A percentile compares a stretch with the other conserved stretches of the same genome.
These are phyloP conservation scores for Martiniozyma asiatica DNA, from an alignment of 1,139 yeast species.

Conservation along the genomic window DNA sequence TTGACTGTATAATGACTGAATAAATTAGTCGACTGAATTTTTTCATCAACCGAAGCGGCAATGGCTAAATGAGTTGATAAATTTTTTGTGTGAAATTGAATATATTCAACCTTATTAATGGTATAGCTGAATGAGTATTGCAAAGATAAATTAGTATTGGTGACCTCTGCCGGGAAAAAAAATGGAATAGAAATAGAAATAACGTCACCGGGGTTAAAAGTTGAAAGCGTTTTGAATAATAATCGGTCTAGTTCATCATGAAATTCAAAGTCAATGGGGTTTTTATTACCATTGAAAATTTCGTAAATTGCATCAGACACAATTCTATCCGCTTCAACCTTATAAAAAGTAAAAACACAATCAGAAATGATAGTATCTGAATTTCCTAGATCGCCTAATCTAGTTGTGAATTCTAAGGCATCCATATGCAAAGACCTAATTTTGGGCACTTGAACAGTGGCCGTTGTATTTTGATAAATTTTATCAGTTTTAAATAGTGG, in stretches of 20 bases:
- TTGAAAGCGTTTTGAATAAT: constrained; percentile 7
- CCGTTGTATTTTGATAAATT: constrained; percentile 11
- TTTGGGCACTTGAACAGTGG: constrained; percentile 15
- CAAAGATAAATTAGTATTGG: constrained; percentile 12
- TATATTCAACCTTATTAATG: neutral
- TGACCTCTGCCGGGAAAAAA: constrained; percentile 23
- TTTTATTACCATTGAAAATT: constrained; percentile 6
- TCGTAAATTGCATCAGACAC: constrained; percentile 12
- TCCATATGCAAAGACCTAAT: constrained; percentile 17
- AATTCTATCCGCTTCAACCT: constrained; percentile 20
- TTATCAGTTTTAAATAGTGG: constrained; percentile 1
- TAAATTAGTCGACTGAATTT: constrained; percentile 31
- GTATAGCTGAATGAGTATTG: constrained; percentile 3
- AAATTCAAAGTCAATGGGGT: constrained; percentile 12
- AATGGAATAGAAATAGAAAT: constrained; percentile 20
- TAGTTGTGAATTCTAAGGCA: constrained; percentile 12
- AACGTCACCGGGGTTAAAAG: constrained; percentile 3
- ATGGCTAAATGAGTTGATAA: constrained; percentile 42
- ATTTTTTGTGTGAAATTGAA: constrained; percentile 12
- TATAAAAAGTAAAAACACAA: constrained; percentile 13
- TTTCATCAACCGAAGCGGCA: constrained; percentile 71
- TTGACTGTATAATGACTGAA: constrained; percentile 52
- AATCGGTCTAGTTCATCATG: constrained; percentile 9
- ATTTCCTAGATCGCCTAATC: constrained; percentile 12
- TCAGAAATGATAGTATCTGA: constrained; percentile 7